Evolutionary conservation across 108 stramenopile genomes (phyloP), one percentile per base, ranked within the genome.

Genomic region (Bacterosira constricta): DNA sequence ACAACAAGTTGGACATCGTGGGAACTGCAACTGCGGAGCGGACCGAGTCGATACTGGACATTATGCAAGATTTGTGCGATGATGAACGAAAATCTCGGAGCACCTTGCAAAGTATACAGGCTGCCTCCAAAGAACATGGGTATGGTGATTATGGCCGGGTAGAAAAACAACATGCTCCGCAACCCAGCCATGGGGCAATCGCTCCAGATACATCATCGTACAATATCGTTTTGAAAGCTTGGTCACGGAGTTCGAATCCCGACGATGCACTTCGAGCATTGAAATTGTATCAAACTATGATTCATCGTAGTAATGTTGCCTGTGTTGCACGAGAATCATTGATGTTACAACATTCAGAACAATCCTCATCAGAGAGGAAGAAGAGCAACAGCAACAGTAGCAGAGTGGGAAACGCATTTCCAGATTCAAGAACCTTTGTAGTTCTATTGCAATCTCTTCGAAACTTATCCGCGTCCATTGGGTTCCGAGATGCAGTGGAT

Each of bases 191-290:
- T 61, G 11, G 39, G 0, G 52, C 41, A 0, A 69, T 87, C 23
- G 50, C 67, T 11, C 89, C 89, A 12, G 65, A 72, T 39, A 73
- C 85, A n/a, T 55, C 81, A 31, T 84, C 77, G 6, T 88, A 77
- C 68, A 88, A 87, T 42, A 78, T 67, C 36, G 66, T 86, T 12
- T 52, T 90, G 25, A 77, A 80, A 38, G 90, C 88, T 25, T 87
- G 86, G 86, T 46, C 71, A 17, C 76, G 77, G 59, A 72, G 71
- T 47, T 51, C 65, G 8, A 70, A 82, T 52, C 38, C 21, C 8
- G 57, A 62, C 4, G 66, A 85, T 45, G 31, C 81, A 1, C 6
- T 12, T 4, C 56, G 42, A 20, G 88, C 87, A 26, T 77, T 89
- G 51, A 39, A 31, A 27, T 18, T 86, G 35, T 78, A 86, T 25